A percentile compares a stretch with the other conserved stretches of the same genome.
phyloP scores from a whole-genome alignment of 345 rosid species.

The Zanthoxylum bungeanum region DNA sequence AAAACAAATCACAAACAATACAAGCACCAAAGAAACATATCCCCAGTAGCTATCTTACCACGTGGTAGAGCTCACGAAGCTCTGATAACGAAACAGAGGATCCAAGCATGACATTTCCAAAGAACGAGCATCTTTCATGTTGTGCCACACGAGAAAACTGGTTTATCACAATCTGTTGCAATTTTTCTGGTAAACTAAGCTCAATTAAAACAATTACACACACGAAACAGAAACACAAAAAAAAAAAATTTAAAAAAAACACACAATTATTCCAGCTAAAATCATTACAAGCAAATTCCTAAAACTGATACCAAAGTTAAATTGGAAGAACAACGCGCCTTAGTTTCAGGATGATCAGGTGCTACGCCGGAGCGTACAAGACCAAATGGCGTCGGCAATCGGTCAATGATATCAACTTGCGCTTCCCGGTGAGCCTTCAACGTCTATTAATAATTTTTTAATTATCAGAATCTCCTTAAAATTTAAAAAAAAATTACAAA shows the following conservation, averaged over 20 bases:
- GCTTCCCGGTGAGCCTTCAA: slow-evolving; percentile 66
- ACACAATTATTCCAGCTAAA: not conserved
- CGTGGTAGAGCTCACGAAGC: slow-evolving; percentile 76
- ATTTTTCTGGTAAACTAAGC: slow-evolving; percentile 44
- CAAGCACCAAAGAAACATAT: not conserved
- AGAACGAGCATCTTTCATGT: slow-evolving; percentile 62
- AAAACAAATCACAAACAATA: no score
- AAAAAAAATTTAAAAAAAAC: not conserved
- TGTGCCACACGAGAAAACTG: slow-evolving; percentile 83
- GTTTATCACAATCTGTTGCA: slow-evolving; percentile 76
- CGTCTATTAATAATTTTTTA: slow-evolving; percentile 36
- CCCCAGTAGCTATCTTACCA: slow-evolving; percentile 34
- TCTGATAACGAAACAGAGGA: slow-evolving; percentile 68
- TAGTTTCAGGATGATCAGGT: slow-evolving; percentile 95
- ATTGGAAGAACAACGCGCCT: slow-evolving; percentile 39
- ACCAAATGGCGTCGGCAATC: slow-evolving; percentile 88
- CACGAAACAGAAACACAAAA: not conserved
- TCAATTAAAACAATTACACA: slow-evolving; percentile 33
- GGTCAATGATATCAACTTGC: slow-evolving; percentile 72
- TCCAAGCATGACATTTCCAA: slow-evolving; percentile 74
- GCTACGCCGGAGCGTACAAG: slow-evolving; percentile 97
- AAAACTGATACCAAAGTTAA: not conserved
- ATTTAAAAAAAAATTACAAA: not conserved
- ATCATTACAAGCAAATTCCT: not conserved
- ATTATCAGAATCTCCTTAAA: not conserved